Base-by-base conservation (phyloP, 257 asterid genomes). In the Craterostigma plantagineum region DNA sequence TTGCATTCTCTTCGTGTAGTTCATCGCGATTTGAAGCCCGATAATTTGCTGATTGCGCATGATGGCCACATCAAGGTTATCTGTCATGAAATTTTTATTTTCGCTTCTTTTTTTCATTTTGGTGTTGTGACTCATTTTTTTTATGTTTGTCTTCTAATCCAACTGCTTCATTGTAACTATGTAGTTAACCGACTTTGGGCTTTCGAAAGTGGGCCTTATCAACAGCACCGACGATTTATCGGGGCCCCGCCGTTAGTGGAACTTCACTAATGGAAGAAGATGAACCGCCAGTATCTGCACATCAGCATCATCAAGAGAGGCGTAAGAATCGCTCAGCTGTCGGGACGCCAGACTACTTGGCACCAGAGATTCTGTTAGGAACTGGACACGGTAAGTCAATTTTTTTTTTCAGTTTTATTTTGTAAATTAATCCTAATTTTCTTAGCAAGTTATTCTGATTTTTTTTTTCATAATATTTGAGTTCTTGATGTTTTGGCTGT, bases 351-450 rank as follows among this genome's bases (percentile, higher is more conserved):
- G 98, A 90, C 64, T 87, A 87, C 66, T 67, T 87, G 77, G 98
- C 98, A 50, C 98, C 98, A 44, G 98, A 87, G 70, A 87, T 90
- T 65, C 98, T 90, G 69, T 86, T 90, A 44, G 98, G 98, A 75
- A 90, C 95, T 52, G 98, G 98, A 43, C 98, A 90, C 49, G 98
- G 98, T 90, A 43, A 23, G 93, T 76, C 51, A 30, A 34, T 45
- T 46, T 15, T 16, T 46, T 50, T 49, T 36, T 12, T 8, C 14
- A 36, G 14, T 36, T 48, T 18, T 44, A 34, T 57, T 15, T 48
- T n/a, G 35, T 34, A 35, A 52, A 12, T 23, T 23, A 23, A 23
- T 2, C 30, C 30, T 23, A 23, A 23, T 23, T 23, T 23, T 2
- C 30, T 2, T 23, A 23, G 30, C 30, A 23, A 23, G 30, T 23